Percentiles rank a stretch among this genome's conserved stretches.
Evolutionary conservation across 257 asterid genomes (phyloP).

Genomic region (Ballota nigra): DNA sequence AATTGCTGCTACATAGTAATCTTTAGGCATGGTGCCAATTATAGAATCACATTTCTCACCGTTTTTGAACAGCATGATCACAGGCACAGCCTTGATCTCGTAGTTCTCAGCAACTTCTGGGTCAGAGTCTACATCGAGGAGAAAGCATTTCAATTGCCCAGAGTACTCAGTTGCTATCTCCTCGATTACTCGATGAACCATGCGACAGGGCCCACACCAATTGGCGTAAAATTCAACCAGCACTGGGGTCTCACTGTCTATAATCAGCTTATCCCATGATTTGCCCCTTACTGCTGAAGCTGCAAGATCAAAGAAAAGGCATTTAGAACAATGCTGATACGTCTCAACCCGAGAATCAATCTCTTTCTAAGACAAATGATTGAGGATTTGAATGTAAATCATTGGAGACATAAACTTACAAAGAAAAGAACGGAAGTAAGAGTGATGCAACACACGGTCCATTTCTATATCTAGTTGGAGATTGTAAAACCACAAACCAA

Average conservation of each 20-base stretch:
- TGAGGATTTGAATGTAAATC: neutral
- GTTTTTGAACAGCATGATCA: constrained; percentile 75
- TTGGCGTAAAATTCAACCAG: constrained; percentile 82
- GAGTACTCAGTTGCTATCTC: constrained; percentile 81
- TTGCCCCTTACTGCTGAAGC: constrained; percentile 61
- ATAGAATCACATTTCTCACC: constrained; percentile 64
- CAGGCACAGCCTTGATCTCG: constrained; percentile 86
- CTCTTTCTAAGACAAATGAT: neutral
- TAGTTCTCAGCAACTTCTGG: constrained; percentile 58
- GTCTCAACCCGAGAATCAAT: neutral
- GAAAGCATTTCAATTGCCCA: constrained; percentile 68
- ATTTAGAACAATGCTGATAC: constrained; percentile 3
- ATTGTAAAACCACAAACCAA: neutral
- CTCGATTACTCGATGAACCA: constrained; percentile 87
- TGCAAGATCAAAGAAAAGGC: constrained; percentile 29
- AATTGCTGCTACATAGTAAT: constrained; percentile 74
- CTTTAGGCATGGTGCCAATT: constrained; percentile 90
- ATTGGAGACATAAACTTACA: neutral
- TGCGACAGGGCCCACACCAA: constrained; percentile 96
- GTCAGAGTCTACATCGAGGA: constrained; percentile 67
- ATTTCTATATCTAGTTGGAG: neutral
- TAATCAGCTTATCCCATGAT: constrained; percentile 71
- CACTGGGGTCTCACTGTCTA: constrained; percentile 62
- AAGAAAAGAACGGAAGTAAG: neutral
- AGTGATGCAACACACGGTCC: neutral